Percentiles rank a stretch among this genome's conserved stretches.
Conservation (phyloP, 495 filamentous ascomycete species). For the Hypoxylon trugodes region DNA sequence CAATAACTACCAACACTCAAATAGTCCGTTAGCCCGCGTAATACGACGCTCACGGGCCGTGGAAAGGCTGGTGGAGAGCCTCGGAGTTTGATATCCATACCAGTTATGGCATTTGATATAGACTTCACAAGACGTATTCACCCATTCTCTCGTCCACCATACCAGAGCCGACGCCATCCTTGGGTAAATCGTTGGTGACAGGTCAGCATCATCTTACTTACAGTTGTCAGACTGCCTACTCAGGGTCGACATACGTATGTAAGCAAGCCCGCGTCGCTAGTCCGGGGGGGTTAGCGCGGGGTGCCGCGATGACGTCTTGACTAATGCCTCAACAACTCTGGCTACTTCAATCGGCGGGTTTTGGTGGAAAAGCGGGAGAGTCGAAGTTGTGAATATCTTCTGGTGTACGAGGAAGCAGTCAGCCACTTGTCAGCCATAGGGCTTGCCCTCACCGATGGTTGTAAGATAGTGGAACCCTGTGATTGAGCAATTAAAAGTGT, state of each 20-base stretch:
- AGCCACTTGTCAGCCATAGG: conserved; percentile 11
- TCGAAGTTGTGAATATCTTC: conserved; percentile 25
- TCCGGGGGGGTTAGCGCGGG: neutral
- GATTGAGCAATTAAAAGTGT: conserved; percentile 6
- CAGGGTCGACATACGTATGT: too few species aligned
- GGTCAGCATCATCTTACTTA: too few species aligned
- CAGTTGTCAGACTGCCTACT: too few species aligned
- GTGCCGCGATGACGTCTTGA: conserved; percentile 11
- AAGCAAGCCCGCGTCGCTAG: neutral
- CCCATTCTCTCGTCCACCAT: too few species aligned
- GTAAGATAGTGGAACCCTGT: conserved; percentile 13
- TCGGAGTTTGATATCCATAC: neutral
- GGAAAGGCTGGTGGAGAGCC: conserved; percentile 4
- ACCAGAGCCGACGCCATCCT: neutral
- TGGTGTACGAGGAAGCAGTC: conserved; percentile 2
- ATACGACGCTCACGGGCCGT: neutral
- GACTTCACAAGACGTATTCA: neutral
- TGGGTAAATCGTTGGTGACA: neutral
- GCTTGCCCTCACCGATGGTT: conserved; percentile 5
- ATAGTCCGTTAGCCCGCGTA: neutral
- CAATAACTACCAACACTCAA: neutral
- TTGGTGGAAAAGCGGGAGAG: conserved; percentile 4
- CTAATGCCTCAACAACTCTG: neutral
- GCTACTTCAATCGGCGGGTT: too few species aligned
- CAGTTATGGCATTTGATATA: neutral